These are phyloP conservation scores for Cordyceps fumosorosea DNA, from an alignment of 2,329 filamentous ascomycete genomes.

Conservation along the genomic window DNA sequence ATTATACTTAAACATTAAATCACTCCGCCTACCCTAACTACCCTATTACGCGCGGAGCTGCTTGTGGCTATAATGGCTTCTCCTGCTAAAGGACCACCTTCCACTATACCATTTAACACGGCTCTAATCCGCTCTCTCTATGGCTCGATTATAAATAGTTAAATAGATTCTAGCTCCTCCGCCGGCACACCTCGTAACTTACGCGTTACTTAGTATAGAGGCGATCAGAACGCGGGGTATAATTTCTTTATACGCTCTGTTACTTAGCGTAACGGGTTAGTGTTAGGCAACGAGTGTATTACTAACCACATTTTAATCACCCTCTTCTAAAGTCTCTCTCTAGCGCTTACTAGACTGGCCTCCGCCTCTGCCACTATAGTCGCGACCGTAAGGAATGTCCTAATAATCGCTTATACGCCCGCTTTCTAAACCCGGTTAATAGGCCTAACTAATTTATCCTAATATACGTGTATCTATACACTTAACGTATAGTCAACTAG, in stretches of 20 bases:
- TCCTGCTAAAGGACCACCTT: too few species aligned
- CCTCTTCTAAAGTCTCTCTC: conserved; percentile 16
- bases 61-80: too few species aligned
- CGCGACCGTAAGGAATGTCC: conserved; percentile 10
- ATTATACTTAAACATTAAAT: background rate
- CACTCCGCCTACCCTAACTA: too few species aligned
- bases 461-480: too few species aligned
- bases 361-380: conserved; percentile 18
- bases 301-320: conserved; percentile 12
- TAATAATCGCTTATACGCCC: too few species aligned
- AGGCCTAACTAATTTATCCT: too few species aligned
- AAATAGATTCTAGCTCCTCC: conserved; percentile 11
- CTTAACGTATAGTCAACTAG: too few species aligned
- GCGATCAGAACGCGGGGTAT: conserved; percentile 1
- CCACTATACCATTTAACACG: background rate
- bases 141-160: conserved; percentile 12
- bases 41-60: too few species aligned
- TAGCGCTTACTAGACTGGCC: conserved; percentile 15
- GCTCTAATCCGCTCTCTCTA: conserved; percentile 5
- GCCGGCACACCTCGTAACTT: background rate
- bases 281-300: conserved; percentile 9
- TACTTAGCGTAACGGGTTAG: conserved; percentile 5
- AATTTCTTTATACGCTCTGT: conserved; percentile 9
- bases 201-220: conserved; percentile 11
- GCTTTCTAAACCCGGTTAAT: too few species aligned